Evolutionary conservation across 352 stramenopile species (phyloP).

Genomic region (Phytophthora cactorum): DNA sequence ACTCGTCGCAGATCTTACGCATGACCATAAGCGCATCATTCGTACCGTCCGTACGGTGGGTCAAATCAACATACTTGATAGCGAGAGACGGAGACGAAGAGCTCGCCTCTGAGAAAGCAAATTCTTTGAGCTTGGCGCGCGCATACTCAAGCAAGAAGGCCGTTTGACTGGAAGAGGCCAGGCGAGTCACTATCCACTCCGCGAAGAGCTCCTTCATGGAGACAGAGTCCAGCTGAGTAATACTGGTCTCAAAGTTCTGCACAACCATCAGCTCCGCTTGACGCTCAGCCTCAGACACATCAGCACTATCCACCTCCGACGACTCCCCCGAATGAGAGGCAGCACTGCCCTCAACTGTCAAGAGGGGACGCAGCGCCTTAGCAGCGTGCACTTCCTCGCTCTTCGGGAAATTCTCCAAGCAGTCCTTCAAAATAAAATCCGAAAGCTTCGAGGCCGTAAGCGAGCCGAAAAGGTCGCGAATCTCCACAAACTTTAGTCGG

Average conservation of each 20-base stretch:
- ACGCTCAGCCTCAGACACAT: slow-evolving; percentile 41
- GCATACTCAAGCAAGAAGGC: slow-evolving; percentile 63
- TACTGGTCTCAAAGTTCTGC: slow-evolving; percentile 66
- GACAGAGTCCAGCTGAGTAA: slow-evolving; percentile 46
- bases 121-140: slow-evolving; percentile 58
- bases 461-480: slow-evolving; percentile 75
- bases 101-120: slow-evolving; percentile 35
- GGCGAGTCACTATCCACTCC: slow-evolving; percentile 65
- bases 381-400: slow-evolving; percentile 64
- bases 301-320: slow-evolving; percentile 23
- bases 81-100: slow-evolving; percentile 39
- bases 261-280: slow-evolving; percentile 58
- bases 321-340: slow-evolving; percentile 11
- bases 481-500: slow-evolving; percentile 77
- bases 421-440: slow-evolving; percentile 73
- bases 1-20: slow-evolving; percentile 49
- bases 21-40: slow-evolving; percentile 48
- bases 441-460: slow-evolving; percentile 68
- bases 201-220: slow-evolving; percentile 71
- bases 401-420: slow-evolving; percentile 58
- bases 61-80: slow-evolving; percentile 72
- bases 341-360: slow-evolving; percentile 19
- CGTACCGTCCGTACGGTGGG: slow-evolving; percentile 70
- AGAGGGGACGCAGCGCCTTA: slow-evolving; percentile 61
- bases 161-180: slow-evolving; percentile 50